Conservation (phyloP, 768 basidiomycete genomes). For the Hygrophoropsis aurantiaca region DNA sequence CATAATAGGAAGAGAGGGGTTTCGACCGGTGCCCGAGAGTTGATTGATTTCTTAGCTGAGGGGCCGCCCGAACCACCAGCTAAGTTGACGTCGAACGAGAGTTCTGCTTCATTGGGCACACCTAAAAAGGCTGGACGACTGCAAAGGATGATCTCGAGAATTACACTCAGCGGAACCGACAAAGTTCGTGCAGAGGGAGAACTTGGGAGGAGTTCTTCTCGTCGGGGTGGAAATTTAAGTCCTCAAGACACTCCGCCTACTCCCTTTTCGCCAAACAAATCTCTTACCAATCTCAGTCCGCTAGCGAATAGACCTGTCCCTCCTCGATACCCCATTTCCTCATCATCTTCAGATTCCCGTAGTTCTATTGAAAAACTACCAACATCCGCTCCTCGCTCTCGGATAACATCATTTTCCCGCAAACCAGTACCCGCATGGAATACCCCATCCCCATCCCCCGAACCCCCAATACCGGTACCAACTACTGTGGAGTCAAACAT, state of each 20-base stretch:
- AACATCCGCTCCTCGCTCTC: constrained; percentile 18
- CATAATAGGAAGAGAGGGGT: constrained; percentile 33
- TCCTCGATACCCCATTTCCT: constrained; percentile 52
- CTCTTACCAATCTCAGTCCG: constrained; percentile 43
- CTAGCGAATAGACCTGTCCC: constrained; percentile 61
- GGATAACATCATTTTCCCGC: constrained; percentile 26
- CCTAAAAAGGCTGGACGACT: constrained; percentile 58
- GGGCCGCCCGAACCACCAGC: constrained; percentile 46
- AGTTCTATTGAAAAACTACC: constrained; percentile 15
- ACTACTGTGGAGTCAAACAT: too few species aligned
- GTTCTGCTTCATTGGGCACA: constrained; percentile 40
- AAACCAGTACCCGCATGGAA: constrained; percentile 18
- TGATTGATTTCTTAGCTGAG: constrained; percentile 58
- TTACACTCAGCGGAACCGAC: constrained; percentile 47
- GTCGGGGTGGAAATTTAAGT: constrained; percentile 26
- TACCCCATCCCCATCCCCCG: constrained; percentile 12
- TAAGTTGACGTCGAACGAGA: constrained; percentile 34
- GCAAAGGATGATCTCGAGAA: constrained; percentile 81
- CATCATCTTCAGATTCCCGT: constrained; percentile 40
- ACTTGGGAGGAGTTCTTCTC: constrained; percentile 27
- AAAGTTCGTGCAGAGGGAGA: constrained; percentile 13
- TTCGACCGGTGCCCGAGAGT: constrained; percentile 46
- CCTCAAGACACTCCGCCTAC: constrained; percentile 11
- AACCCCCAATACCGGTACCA: constrained; percentile 1
- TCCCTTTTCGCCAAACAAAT: constrained; percentile 22